Evolutionary conservation across 768 basidiomycete species (phyloP), one percentile per base, ranked within the genome.

Genomic region (Tulasnella sp.): DNA sequence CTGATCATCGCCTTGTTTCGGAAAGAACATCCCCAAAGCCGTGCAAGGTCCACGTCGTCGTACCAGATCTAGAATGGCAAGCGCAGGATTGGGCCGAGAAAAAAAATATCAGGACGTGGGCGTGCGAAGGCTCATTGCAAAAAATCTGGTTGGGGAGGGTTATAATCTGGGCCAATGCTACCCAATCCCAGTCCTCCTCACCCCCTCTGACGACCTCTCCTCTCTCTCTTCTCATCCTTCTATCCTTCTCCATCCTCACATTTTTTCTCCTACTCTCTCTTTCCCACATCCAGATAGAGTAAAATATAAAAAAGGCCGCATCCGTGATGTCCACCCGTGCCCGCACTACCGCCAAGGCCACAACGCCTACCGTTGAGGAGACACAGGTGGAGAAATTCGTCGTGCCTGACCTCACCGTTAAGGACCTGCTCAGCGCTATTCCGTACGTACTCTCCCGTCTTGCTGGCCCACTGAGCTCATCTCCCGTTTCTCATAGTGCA

Each of bases 391-490:
- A 56, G n/a, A 70, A 67, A 60, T 74, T 72, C 66, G 63, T 72
- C 64, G 68, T 73, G 43, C 73, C 73, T 31, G 66, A 69, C 63
- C 70, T 68, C 64, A 72, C 72, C 44, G 67, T 72, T 66, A 74
- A 74, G 67, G 70, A 74, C 61, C 66, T 74, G 5, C 67, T 74
- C 50, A 68, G 70, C 54, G 72, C 69, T 22, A 74, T 74, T 63
- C 73, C 73, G 70, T 71, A 31, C 54, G 69, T 67, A n/a, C 34
- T 27, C 11, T 11, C 30, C 54, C 15, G n/a, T 10, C n/a, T 49
- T 22, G 7, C 60, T 31, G 19, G 41, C 43, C 11, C 25, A 1
- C 24, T 49, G 19, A 41, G 4, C 22, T 38, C 7, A 19, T 15
- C 19, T 7, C 11, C n/a, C 11, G 12, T 43, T 46, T 46, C 25